These are phyloP conservation scores for Chrysoporthe austroafricana DNA, from an alignment of 2,329 filamentous ascomycete genomes.

Conservation along the genomic window DNA sequence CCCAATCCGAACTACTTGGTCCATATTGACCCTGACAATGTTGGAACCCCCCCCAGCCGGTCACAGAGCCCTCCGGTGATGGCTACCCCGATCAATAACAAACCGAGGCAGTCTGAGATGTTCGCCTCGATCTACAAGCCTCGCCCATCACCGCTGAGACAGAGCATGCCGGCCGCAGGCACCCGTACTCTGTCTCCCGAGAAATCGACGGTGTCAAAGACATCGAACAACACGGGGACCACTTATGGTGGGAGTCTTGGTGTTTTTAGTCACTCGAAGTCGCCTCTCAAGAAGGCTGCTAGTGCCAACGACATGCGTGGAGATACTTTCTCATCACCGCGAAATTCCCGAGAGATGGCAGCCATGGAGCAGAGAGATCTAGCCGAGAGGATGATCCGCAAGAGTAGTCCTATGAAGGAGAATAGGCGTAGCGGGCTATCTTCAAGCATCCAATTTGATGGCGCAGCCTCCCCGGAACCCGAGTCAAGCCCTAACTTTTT, in stretches of 20 bases:
- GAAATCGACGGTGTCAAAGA: conserved; percentile 12
- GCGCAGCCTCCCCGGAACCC: conserved; percentile 13
- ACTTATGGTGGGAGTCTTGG: conserved; percentile 75
- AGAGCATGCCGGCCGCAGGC: conserved; percentile 18
- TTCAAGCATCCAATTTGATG: conserved; percentile 20
- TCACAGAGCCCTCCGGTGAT: conserved; percentile 46
- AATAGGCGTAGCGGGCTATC: conserved; percentile 33
- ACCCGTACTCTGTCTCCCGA: conserved; percentile 16
- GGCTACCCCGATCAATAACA: conserved; percentile 42
- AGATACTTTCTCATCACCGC: conserved; percentile 50
- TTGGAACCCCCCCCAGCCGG: conserved; percentile 42
- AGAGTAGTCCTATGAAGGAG: conserved; percentile 49
- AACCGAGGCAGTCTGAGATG: conserved; percentile 39
- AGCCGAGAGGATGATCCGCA: conserved; percentile 39
- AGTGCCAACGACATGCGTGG: conserved; percentile 63
- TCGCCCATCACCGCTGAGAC: conserved; percentile 38
- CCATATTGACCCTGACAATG: conserved; percentile 70
- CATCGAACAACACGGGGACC: conserved; percentile 34
- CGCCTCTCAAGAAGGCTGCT: conserved; percentile 78
- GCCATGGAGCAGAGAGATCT: conserved; percentile 55
- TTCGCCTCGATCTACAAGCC: conserved; percentile 32
- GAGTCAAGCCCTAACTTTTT: conserved; percentile 39
- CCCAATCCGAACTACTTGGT: conserved; percentile 80
- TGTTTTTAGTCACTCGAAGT: conserved; percentile 77
- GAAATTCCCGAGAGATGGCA: conserved; percentile 66